These are phyloP conservation scores for Globisporangium radiosum DNA, from an alignment of 352 stramenopile genomes.

Conservation along the genomic window DNA sequence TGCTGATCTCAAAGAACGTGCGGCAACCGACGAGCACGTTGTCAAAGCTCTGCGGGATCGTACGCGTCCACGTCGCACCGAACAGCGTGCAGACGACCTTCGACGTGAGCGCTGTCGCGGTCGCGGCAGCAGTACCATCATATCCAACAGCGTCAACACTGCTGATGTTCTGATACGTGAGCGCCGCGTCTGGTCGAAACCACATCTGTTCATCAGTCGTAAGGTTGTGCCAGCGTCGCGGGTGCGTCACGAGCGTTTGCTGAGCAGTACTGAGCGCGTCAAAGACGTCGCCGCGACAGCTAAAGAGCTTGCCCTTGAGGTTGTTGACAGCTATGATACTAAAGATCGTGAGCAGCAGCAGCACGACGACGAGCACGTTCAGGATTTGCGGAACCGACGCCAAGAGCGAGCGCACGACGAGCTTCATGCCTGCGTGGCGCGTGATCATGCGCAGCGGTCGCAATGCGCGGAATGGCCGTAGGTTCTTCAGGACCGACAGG, in stretches of 20 bases:
- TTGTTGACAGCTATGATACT: slow-evolving; percentile 90
- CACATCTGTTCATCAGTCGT: slow-evolving; percentile 27
- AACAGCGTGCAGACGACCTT: slow-evolving; percentile 34
- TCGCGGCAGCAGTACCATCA: background rate
- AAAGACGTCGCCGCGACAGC: slow-evolving; percentile 45
- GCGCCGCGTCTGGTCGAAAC: slow-evolving; percentile 21
- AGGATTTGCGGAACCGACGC: slow-evolving; percentile 72
- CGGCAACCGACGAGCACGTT: slow-evolving; percentile 55
- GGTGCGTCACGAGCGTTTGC: slow-evolving; percentile 33
- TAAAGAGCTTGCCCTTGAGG: slow-evolving; percentile 83
- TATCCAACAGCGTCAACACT: background rate
- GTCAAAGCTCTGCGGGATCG: slow-evolving; percentile 72
- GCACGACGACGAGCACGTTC: slow-evolving; percentile 70
- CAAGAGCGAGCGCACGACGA: slow-evolving; percentile 85
- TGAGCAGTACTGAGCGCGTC: slow-evolving; percentile 29
- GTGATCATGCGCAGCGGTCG: slow-evolving; percentile 80
- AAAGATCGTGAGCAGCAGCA: slow-evolving; percentile 88
- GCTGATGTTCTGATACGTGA: slow-evolving; percentile 9
- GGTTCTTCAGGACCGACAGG: slow-evolving; percentile 48
- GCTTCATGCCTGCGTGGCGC: slow-evolving; percentile 61
- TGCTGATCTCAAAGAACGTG: slow-evolving; percentile 88
- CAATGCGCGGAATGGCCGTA: slow-evolving; percentile 74
- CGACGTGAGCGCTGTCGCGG: slow-evolving; percentile 23
- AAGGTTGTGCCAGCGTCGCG: slow-evolving; percentile 41
- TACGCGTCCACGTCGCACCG: slow-evolving; percentile 29